These are phyloP conservation scores for Vitis hybrid DNA, from an alignment of 177 flowering plant species.

Conservation along the genomic window DNA sequence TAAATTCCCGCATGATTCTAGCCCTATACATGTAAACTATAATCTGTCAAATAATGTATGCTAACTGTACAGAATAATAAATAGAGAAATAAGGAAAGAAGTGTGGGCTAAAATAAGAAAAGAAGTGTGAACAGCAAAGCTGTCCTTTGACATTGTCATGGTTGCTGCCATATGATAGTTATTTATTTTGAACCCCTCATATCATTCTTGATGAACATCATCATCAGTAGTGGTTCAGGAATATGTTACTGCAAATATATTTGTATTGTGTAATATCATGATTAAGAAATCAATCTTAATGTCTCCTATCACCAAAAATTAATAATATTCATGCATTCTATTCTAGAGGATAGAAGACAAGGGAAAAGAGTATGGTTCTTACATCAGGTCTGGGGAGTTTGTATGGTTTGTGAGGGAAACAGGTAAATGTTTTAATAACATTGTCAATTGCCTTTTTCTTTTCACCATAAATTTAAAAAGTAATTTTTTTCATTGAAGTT, in stretches of 20 bases:
- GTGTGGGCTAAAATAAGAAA: no score
- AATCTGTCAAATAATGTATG: no score
- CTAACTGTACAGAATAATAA: no score
- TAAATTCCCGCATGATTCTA: no score
- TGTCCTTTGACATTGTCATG: no score
- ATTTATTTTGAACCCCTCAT: no score
- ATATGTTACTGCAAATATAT: neutral
- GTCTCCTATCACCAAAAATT: no score
- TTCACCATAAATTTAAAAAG: neutral
- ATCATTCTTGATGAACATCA: no score
- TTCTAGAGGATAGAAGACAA: constrained; percentile 88
- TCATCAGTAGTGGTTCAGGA: neutral
- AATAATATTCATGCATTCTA: constrained; percentile 4
- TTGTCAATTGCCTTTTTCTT: neutral
- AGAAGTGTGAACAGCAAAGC: no score
- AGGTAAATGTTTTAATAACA: constrained; percentile 39
- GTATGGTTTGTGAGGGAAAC: constrained; percentile 97
- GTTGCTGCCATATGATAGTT: no score
- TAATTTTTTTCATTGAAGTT: neutral
- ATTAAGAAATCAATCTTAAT: neutral
- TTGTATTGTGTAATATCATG: neutral
- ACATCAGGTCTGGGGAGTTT: constrained; percentile 63
- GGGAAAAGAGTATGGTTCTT: constrained; percentile 85
- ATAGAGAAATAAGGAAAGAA: no score
- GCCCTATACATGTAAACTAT: no score